phyloP scores from a whole-genome alignment of 768 basidiomycete genomes.

The Tephrocybe sp. region DNA sequence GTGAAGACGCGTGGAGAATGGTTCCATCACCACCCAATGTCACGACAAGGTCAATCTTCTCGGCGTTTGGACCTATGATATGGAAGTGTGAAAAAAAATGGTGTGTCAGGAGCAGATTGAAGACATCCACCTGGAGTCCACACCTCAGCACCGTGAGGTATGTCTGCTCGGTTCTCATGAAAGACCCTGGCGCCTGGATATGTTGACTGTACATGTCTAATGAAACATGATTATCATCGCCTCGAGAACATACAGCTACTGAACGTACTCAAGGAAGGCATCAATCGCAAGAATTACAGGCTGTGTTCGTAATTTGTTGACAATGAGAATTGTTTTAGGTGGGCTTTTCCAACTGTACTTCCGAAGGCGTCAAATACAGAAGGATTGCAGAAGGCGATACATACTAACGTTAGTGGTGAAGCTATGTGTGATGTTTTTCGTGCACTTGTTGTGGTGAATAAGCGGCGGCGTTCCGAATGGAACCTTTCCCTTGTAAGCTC shows the following conservation, averaged over 20 bases:
- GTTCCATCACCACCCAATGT: slow-evolving; percentile 96
- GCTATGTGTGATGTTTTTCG: slow-evolving; percentile 2
- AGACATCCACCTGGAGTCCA: slow-evolving; percentile 77
- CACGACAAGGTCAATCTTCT: slow-evolving; percentile 81
- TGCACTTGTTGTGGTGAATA: slow-evolving; percentile 10
- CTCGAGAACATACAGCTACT: neutral
- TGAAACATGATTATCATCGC: neutral
- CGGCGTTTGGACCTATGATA: slow-evolving; percentile 42
- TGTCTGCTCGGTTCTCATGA: slow-evolving; percentile 66
- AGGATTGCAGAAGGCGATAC: neutral
- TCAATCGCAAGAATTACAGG: slow-evolving; percentile 77
- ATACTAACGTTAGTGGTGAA: slow-evolving; percentile 15
- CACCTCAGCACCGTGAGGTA: slow-evolving; percentile 59
- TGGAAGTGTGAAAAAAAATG: neutral
- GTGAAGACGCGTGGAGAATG: slow-evolving; percentile 87
- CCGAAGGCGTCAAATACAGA: slow-evolving; percentile 23
- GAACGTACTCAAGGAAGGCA: slow-evolving; percentile 64
- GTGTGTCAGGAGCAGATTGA: too few relatives aligned
- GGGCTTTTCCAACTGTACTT: slow-evolving; percentile 42
- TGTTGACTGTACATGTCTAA: slow-evolving; percentile 54
- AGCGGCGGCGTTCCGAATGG: neutral
- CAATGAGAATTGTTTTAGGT: slow-evolving; percentile 68
- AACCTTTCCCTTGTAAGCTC: neutral
- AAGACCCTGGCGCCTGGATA: slow-evolving; percentile 66
- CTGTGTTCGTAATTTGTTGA: slow-evolving; percentile 79